Conservation (phyloP, 305 asterid genomes). For the Fraxinus ornus region DNA sequence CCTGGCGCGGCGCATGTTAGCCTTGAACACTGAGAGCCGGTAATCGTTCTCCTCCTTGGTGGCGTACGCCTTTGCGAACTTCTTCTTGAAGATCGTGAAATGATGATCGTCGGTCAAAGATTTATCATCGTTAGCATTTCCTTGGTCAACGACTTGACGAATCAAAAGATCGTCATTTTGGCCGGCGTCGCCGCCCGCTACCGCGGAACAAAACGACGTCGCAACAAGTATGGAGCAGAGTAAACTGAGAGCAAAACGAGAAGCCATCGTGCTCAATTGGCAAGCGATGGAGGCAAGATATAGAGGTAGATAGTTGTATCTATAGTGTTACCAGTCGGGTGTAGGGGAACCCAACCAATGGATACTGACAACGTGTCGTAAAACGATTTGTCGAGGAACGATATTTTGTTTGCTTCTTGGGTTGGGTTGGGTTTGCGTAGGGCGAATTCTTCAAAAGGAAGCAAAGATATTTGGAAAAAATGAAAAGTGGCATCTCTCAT, state of each 20-base stretch:
- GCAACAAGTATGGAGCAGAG: neutral
- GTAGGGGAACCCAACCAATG: neutral
- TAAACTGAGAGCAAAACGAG: neutral
- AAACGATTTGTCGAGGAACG: neutral
- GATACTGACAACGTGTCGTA: neutral
- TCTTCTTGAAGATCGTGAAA: conserved; percentile 28
- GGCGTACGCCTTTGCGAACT: conserved; percentile 24
- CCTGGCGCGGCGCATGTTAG: conserved; percentile 30
- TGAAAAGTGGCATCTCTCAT: neutral
- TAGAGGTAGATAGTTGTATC: neutral
- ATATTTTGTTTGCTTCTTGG: neutral
- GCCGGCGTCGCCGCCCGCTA: neutral
- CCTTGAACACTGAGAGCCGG: conserved; percentile 27
- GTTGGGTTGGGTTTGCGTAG: neutral
- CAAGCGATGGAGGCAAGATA: neutral
- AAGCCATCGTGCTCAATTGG: neutral
- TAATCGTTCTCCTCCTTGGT: conserved; percentile 35
- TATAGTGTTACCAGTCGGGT: neutral
- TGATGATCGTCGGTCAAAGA: conserved; percentile 29
- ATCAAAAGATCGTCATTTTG: conserved; percentile 48
- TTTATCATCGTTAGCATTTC: conserved; percentile 15
- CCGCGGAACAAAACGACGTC: neutral
- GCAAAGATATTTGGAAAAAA: neutral
- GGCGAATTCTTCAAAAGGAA: neutral
- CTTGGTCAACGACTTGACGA: conserved; percentile 54